These are phyloP conservation scores for Eucalyptus marginata DNA, from an alignment of 345 rosid species.

Conservation along the genomic window DNA sequence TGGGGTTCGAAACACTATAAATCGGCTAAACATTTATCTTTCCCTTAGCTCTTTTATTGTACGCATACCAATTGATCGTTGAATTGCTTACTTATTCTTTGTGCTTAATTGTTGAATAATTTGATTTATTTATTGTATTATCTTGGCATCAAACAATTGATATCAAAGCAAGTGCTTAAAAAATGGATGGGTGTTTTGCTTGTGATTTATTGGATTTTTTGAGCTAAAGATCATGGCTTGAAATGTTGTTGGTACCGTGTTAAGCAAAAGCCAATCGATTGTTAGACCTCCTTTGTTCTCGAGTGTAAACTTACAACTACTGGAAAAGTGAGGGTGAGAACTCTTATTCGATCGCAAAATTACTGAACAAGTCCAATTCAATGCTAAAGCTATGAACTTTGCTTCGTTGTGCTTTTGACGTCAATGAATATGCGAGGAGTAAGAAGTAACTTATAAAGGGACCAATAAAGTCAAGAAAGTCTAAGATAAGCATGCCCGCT, in stretches of 20 bases:
- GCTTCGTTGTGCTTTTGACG: neutral
- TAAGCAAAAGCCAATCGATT: neutral
- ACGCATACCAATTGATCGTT: no score
- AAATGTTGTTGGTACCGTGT: neutral
- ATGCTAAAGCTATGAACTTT: neutral
- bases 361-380: neutral
- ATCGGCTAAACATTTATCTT: no score
- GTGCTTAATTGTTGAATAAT: no score
- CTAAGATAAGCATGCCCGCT: neutral
- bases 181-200: no score
- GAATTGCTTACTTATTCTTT: no score
- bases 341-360: no score
- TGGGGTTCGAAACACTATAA: fast-evolving
- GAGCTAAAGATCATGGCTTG: neutral
- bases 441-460: neutral
- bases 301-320: fast-evolving
- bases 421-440: neutral
- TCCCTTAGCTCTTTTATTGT: fast-evolving
- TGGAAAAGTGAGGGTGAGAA: neutral
- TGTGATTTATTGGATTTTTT: neutral
- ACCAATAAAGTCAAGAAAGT: neutral
- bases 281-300: neutral
- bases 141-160: no score
- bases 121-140: no score
- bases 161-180: no score